Evolutionary conservation across 108 stramenopile species (phyloP), one percentile per base, ranked within the genome.

Genomic region (Poteriospumella lacustris): DNA sequence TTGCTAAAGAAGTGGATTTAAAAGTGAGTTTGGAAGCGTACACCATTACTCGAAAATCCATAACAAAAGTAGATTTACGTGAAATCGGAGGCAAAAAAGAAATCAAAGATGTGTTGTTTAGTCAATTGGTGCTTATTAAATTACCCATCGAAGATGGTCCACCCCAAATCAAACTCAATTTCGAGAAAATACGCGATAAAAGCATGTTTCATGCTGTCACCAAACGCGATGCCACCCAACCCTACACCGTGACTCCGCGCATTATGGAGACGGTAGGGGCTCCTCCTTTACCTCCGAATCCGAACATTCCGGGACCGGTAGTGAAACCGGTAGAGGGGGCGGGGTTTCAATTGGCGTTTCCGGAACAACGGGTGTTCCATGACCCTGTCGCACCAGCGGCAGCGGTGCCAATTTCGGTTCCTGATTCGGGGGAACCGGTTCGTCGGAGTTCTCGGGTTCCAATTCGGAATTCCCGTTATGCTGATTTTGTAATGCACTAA

Each of bases 1-100:
- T 64, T 64, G 31, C 60, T 31, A 64, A 64, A 64, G 29, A 64
- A 64, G 31, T 64, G 15, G 60, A 64, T 64, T 64, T 64, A 31
- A 19, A 33, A 31, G 60, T 64, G 31, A 64, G 60, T 64, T 31
- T 64, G 31, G 31, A 64, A 64, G 60, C 60, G 31, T 64, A 31
- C 31, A 33, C 31, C 15, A 64, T 64, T 64, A 64, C 47, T 52
- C 47, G 47, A 52, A 52, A 52, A 52, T 52, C 47, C 47, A 52
- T 52, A 52, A 52, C 47, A 52, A 52, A 52, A 52, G 47, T 52
- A 52, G 47, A 52, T 52, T 52, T 52, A 52, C 47, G 47, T 52
- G 47, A 52, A 52, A 52, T 52, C 47, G 47, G 47, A 52, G 47
- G 47, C 47, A 52, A 52, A 52, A 52, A 52, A 52, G 47, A 52